phyloP scores from a whole-genome alignment of 331 rosid species.

The Acacia concinna region DNA sequence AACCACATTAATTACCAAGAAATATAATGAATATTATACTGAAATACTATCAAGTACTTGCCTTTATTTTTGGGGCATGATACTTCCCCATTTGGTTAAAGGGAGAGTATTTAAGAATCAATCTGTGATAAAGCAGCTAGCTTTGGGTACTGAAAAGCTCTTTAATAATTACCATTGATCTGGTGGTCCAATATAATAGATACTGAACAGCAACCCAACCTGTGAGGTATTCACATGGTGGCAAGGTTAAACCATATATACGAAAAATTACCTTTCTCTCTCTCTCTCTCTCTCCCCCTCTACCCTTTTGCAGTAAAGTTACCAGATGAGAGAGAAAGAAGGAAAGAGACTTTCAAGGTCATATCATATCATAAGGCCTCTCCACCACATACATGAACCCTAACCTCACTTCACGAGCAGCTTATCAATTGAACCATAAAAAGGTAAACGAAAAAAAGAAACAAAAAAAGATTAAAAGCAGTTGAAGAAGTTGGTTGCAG shows the following conservation, averaged over 20 bases:
- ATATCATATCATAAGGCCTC: neutral
- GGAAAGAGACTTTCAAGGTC: conserved; percentile 21
- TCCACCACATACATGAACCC: conserved; percentile 36
- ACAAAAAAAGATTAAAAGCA: neutral
- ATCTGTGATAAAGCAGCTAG: neutral
- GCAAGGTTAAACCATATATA: conserved; percentile 44
- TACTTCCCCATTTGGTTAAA: neutral
- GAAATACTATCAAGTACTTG: neutral
- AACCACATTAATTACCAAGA: neutral
- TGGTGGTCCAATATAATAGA: conserved; percentile 25
- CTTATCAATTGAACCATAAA: conserved; percentile 20
- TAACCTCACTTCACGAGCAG: conserved; percentile 54
- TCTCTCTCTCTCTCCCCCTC: too few species aligned
- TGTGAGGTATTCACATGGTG: conserved; percentile 51
- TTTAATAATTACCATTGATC: conserved; percentile 5
- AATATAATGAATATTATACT: neutral
- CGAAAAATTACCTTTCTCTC: neutral
- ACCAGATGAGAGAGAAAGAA: conserved; percentile 1
- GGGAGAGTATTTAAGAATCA: neutral
- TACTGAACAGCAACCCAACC: conserved; percentile 4
- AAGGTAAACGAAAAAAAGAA: neutral
- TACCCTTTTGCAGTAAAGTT: conserved; percentile 31
- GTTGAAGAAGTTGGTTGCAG: conserved; percentile 33
- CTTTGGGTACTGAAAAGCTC: conserved; percentile 9
- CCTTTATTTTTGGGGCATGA: neutral